These are phyloP conservation scores for Perkinsus olseni DNA, from an alignment of 169 alveolate genomes.

Conservation along the genomic window DNA sequence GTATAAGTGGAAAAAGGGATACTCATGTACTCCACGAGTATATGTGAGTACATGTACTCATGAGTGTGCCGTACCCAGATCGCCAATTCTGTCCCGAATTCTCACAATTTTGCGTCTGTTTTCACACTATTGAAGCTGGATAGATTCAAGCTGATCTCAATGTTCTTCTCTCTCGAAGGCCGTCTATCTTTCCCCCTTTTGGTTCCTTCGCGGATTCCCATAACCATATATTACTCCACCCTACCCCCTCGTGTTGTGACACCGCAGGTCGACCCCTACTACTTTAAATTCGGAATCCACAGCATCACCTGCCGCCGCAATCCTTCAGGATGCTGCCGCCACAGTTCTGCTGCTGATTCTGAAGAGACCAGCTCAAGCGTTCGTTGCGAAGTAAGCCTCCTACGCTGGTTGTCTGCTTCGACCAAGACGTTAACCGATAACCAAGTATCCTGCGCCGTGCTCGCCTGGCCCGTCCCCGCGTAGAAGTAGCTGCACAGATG, in stretches of 20 bases:
- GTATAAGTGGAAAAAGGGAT: too few relatives aligned
- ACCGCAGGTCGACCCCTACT: background rate
- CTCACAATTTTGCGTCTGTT: too few relatives aligned
- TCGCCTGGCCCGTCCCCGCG: background rate
- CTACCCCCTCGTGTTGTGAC: background rate
- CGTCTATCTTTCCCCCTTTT: too few relatives aligned
- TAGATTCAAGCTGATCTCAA: too few relatives aligned
- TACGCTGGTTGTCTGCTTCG: background rate
- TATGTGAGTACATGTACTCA: too few relatives aligned
- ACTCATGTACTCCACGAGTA: too few relatives aligned
- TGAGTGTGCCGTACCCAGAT: too few relatives aligned
- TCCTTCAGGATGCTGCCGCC: background rate
- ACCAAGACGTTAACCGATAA: background rate
- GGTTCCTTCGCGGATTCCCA: too few relatives aligned
- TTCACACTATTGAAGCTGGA: too few relatives aligned
- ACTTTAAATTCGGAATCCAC: background rate
- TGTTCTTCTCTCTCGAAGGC: too few relatives aligned
- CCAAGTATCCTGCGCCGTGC: background rate
- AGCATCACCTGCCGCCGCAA: background rate
- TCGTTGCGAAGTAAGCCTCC: background rate
- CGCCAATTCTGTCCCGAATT: too few relatives aligned
- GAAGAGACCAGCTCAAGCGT: background rate
- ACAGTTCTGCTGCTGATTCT: background rate
- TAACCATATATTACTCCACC: too few relatives aligned
- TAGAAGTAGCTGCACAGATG: background rate